Percentiles rank a stretch among this genome's conserved stretches.
phyloP scores from a whole-genome alignment of 1,284 basidiomycete species.

The Ceratobasidium sp. region DNA sequence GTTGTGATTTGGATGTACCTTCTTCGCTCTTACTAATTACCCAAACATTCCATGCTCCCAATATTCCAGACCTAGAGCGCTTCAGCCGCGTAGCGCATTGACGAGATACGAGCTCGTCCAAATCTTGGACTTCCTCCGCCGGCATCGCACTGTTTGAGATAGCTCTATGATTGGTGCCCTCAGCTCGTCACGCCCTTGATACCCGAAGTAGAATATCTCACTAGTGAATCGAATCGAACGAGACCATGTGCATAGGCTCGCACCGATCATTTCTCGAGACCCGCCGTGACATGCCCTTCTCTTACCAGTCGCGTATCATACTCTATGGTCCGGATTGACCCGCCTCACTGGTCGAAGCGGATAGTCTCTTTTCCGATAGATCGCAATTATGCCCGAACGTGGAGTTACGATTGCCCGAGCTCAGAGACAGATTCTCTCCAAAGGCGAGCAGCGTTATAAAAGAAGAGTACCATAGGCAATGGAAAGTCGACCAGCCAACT shows the following conservation, averaged over 20 bases:
- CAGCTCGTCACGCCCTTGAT: neutral
- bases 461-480: neutral
- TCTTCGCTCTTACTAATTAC: neutral
- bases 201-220: neutral
- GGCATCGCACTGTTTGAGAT: neutral
- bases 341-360: constrained; percentile 9
- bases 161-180: constrained; percentile 18
- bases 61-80: neutral
- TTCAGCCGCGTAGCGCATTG: constrained; percentile 3
- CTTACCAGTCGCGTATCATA: constrained; percentile 23
- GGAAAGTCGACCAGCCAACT: constrained; percentile 17
- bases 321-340: constrained; percentile 23
- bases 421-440: neutral
- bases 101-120: constrained; percentile 19
- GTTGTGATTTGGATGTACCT: neutral
- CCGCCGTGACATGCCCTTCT: constrained; percentile 13
- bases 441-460: neutral
- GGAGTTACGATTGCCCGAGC: neutral
- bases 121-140: constrained; percentile 3
- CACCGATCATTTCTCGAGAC: constrained; percentile 10
- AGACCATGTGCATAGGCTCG: constrained; percentile 1
- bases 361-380: neutral
- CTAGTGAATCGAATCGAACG: constrained; percentile 8
- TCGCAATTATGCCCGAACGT: neutral
- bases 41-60: neutral